phyloP scores from a whole-genome alignment of 208 protist genomes.

The Crithidia thermophila region DNA sequence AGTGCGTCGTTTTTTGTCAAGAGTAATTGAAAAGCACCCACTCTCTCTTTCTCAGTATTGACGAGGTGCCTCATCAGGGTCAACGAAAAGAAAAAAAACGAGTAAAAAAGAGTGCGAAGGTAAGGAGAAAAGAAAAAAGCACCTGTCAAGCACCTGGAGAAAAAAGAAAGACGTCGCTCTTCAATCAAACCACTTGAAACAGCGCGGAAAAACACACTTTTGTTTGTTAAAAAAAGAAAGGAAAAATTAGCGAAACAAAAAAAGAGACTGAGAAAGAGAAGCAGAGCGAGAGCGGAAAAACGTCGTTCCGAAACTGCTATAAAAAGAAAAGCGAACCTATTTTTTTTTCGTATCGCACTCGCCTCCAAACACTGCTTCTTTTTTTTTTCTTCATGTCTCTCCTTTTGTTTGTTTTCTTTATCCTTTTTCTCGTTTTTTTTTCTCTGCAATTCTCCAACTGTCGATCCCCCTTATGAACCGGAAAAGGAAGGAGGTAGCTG shows the following conservation, averaged over 20 bases:
- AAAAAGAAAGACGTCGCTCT: slow-evolving; percentile 4
- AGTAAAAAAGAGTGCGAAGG: not conserved
- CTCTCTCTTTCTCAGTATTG: not conserved
- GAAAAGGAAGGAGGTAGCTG: too few relatives aligned
- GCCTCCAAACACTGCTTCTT: too few relatives aligned
- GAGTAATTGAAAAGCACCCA: not conserved
- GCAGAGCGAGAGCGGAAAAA: not conserved
- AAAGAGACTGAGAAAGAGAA: slow-evolving; percentile 14
- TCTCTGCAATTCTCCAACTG: not conserved
- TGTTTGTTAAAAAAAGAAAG: slow-evolving; percentile 11
- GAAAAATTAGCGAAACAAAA: slow-evolving; percentile 13
- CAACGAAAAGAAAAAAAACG: slow-evolving; percentile 11
- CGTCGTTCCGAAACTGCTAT: too few relatives aligned
- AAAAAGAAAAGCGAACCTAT: not conserved
- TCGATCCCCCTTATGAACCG: not conserved
- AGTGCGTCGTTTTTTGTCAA: not conserved
- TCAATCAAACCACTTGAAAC: not conserved
- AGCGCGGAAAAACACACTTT: not conserved
- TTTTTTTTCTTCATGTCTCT: not conserved
- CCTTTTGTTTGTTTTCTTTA: not conserved
- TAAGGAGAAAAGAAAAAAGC: not conserved
- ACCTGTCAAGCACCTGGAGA: not conserved
- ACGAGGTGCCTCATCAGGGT: not conserved
- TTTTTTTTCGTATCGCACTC: not conserved
- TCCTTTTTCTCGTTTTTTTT: not conserved